These are phyloP conservation scores for Ascochyta viciae-villosae DNA, from an alignment of 2,329 filamentous ascomycete genomes.

Conservation along the genomic window DNA sequence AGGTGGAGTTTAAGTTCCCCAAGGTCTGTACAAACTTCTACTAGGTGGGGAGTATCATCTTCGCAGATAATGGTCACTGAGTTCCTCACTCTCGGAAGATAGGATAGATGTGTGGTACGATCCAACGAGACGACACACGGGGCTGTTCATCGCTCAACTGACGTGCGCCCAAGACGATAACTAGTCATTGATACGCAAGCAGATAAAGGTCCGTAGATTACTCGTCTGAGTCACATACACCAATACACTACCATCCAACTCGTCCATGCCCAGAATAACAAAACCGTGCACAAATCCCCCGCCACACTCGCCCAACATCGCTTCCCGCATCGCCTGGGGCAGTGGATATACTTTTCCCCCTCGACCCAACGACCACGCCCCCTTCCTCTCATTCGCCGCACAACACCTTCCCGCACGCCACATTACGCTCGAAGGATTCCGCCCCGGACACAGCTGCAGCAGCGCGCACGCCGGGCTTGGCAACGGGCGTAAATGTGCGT, in stretches of 20 bases:
- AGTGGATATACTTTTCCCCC: conserved; percentile 15
- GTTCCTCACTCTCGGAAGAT: no score
- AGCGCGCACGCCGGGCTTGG: conserved; percentile 2
- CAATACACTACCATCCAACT: neutral
- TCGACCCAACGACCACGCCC: neutral
- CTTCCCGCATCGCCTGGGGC: neutral
- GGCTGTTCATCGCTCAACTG: neutral
- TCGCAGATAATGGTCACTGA: neutral
- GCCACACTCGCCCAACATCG: neutral
- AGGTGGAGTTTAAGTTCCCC: conserved; percentile 32
- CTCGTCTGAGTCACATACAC: neutral
- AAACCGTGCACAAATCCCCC: neutral
- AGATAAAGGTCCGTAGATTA: conserved; percentile 13
- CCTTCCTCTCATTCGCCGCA: neutral
- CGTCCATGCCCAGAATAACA: neutral
- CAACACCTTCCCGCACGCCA: conserved; percentile 2
- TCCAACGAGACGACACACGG: neutral
- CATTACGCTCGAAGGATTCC: conserved; percentile 1
- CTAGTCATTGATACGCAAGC: conserved; percentile 12
- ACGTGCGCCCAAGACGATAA: neutral
- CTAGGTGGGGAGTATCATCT: conserved; percentile 1
- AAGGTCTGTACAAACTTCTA: conserved; percentile 25
- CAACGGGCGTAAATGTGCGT: conserved; percentile 6
- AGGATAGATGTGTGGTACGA: no score
- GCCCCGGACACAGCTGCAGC: conserved; percentile 1